Evolutionary conservation across 148 eudicot genomes (phyloP).

Genomic region (Persicaria tinctoria): DNA sequence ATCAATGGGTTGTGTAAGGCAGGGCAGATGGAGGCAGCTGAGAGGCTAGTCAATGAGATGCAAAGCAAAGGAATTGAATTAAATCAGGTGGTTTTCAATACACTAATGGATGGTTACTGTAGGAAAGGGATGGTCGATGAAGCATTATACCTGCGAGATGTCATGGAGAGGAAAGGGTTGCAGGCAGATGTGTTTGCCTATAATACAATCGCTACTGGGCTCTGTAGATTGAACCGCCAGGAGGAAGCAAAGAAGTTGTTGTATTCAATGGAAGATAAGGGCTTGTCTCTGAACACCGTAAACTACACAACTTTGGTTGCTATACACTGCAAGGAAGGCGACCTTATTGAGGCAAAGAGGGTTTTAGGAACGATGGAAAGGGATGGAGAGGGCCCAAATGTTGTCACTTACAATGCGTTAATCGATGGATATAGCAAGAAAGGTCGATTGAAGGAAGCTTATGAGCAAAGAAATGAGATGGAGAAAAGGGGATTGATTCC

Average conservation of each 20-base stretch:
- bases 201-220: constrained; percentile 62
- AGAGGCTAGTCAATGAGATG: constrained; percentile 63
- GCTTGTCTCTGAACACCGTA: constrained; percentile 44
- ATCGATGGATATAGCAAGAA: constrained; percentile 69
- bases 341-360: constrained; percentile 61
- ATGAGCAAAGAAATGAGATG: constrained; percentile 48
- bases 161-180: constrained; percentile 69
- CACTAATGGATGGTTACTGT: constrained; percentile 68
- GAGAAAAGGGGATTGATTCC: constrained; percentile 42
- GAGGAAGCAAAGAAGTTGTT: constrained; percentile 70
- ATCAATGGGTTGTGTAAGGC: constrained; percentile 68
- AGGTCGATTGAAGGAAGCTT: constrained; percentile 60
- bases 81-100: constrained; percentile 58
- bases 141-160: constrained; percentile 39
- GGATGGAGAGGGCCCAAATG: constrained; percentile 45
- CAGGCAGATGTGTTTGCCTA: constrained; percentile 46
- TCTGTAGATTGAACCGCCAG: constrained; percentile 41
- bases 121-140: constrained; percentile 60
- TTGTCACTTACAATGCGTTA: constrained; percentile 63
- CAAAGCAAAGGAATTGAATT: constrained; percentile 60
- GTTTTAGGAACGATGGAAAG: constrained; percentile 51
- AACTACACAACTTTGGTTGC: constrained; percentile 57
- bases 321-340: constrained; percentile 69
- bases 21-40: constrained; percentile 65
- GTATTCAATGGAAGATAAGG: constrained; percentile 57